Conservation (phyloP, 2,329 filamentous ascomycete species). For the Hypoxylon sp. region DNA sequence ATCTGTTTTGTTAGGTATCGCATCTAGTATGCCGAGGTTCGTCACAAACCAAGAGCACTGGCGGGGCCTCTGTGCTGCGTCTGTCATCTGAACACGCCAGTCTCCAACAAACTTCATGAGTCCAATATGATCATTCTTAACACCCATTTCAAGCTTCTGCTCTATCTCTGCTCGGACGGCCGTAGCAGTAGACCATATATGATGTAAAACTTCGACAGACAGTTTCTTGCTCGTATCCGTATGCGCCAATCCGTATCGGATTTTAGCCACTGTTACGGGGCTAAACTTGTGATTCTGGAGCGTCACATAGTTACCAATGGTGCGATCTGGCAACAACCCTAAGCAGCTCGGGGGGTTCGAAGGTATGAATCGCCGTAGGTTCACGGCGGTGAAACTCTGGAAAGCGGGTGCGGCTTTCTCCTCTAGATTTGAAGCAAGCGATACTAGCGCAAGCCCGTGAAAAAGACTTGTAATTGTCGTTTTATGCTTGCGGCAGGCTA, state of each 20-base stretch:
- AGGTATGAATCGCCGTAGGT: too few relatives aligned
- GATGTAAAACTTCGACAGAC: conserved; percentile 21
- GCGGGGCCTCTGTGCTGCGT: conserved; percentile 50
- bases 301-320: conserved; percentile 46
- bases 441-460: conserved; percentile 38
- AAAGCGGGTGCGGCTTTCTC: too few relatives aligned
- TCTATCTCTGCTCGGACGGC: conserved; percentile 52
- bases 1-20: conserved; percentile 21
- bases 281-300: conserved; percentile 40
- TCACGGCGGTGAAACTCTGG: conserved; percentile 5
- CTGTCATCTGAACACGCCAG: conserved; percentile 53
- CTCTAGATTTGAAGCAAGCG: too few relatives aligned
- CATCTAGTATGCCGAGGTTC: conserved; percentile 56
- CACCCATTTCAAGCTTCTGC: conserved; percentile 48
- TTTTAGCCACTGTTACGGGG: conserved; percentile 32
- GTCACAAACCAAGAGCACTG: conserved; percentile 55
- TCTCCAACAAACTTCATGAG: conserved; percentile 55
- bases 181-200: conserved; percentile 47
- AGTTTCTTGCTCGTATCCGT: conserved; percentile 4
- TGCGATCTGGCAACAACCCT: too few relatives aligned
- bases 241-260: conserved; percentile 32
- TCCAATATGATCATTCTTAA: conserved; percentile 55
- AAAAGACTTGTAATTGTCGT: conserved; percentile 50
- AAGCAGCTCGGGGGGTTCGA: too few relatives aligned
- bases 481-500: conserved; percentile 37